Evolutionary conservation across 2,329 filamentous ascomycete species (phyloP).

Genomic region (Fusarium nygamai): DNA sequence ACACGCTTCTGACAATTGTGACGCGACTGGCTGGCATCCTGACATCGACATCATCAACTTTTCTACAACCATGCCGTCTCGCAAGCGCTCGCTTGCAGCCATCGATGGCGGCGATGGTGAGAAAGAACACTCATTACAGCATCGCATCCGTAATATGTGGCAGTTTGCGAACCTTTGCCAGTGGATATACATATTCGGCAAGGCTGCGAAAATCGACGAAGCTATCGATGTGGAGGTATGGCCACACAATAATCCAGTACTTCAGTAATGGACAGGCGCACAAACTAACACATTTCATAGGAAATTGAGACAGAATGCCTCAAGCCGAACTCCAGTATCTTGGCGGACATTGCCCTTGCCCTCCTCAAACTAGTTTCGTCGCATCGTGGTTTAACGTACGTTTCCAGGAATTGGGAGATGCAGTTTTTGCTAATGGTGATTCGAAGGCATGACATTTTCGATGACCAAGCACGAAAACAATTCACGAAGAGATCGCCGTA

Average conservation of each 20-base stretch:
- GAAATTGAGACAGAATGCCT: conserved; percentile 90
- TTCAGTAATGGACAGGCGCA: conserved; percentile 1
- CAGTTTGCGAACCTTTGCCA: conserved; percentile 94
- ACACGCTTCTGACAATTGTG: conserved; percentile 36
- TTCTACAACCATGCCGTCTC: conserved; percentile 40
- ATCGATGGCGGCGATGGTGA: conserved; percentile 28
- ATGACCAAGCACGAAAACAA: conserved; percentile 91
- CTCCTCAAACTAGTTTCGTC: conserved; percentile 94
- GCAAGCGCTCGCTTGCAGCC: conserved; percentile 39
- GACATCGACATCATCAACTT: conserved; percentile 28
- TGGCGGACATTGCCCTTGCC: conserved; percentile 84
- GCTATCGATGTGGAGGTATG: conserved; percentile 88
- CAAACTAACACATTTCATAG: conserved; percentile 56
- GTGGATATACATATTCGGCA: conserved; percentile 92
- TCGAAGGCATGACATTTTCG: conserved; percentile 82
- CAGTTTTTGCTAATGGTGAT: conserved; percentile 12
- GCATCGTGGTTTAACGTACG: conserved; percentile 90
- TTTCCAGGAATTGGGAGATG: conserved; percentile 33
- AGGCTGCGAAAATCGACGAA: conserved; percentile 88
- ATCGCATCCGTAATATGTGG: conserved; percentile 88
- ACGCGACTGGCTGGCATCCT: conserved; percentile 37
- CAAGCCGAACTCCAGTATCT: conserved; percentile 77
- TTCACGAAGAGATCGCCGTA: conserved; percentile 83
- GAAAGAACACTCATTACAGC: conserved; percentile 51
- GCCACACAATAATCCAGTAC: background rate